phyloP scores from a whole-genome alignment of 2,329 filamentous ascomycete species.

The Hymenoscyphus fraxineus region DNA sequence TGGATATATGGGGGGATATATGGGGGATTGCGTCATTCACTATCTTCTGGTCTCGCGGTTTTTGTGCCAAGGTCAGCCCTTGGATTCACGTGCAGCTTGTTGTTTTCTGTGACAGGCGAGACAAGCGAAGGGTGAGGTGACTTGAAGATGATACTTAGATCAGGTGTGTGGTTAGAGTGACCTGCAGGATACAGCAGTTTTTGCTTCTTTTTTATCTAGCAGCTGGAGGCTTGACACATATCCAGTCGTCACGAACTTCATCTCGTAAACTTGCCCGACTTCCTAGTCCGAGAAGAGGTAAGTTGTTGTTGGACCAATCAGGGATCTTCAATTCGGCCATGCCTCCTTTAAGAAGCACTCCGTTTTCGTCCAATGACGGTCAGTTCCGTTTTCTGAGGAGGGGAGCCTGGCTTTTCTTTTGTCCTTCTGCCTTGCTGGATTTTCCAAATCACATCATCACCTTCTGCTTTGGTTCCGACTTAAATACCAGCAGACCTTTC shows the following conservation, averaged over 20 bases:
- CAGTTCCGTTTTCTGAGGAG: slow-evolving; percentile 5
- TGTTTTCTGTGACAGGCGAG: background rate
- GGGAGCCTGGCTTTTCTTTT: background rate
- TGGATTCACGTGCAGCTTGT: slow-evolving; percentile 8
- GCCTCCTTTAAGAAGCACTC: background rate
- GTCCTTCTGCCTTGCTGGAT: slow-evolving; percentile 7
- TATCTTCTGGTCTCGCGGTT: background rate
- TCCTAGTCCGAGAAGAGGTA: background rate
- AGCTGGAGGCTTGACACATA: slow-evolving; percentile 19
- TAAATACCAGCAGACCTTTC: background rate
- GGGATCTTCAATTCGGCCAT: slow-evolving; percentile 10
- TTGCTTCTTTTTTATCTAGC: slow-evolving; percentile 2
- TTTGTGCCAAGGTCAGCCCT: background rate
- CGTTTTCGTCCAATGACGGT: slow-evolving; percentile 13
- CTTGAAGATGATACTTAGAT: background rate
- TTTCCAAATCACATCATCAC: slow-evolving; percentile 8
- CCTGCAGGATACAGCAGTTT: background rate
- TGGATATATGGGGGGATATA: slow-evolving; percentile 1
- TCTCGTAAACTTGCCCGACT: background rate
- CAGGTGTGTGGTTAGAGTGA: background rate
- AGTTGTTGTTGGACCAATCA: slow-evolving; percentile 2
- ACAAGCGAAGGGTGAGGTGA: background rate
- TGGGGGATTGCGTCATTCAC: slow-evolving; percentile 12
- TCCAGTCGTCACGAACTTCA: slow-evolving; percentile 12
- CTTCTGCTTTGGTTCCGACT: slow-evolving; percentile 7